These are phyloP conservation scores for Lecanicillium sp. DNA, from an alignment of 2,329 filamentous ascomycete genomes.

Conservation along the genomic window DNA sequence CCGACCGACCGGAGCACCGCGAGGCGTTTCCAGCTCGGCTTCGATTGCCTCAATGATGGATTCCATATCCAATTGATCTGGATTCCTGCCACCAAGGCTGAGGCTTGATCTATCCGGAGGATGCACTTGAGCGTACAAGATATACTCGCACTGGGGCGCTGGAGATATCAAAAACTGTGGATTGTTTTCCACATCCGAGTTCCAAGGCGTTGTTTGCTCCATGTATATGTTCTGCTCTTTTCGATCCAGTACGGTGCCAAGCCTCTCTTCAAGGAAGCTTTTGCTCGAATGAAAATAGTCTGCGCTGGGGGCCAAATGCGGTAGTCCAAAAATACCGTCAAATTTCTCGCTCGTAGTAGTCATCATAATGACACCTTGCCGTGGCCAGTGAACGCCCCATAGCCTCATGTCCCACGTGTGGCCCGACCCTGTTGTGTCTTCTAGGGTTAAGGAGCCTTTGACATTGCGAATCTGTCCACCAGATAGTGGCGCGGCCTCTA, in stretches of 20 bases:
- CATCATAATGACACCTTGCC: constrained; percentile 70
- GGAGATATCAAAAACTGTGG: constrained; percentile 49
- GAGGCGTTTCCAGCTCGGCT: constrained; percentile 52
- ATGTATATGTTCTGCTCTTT: constrained; percentile 48
- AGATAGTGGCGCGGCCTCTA: constrained; percentile 25
- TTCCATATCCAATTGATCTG: constrained; percentile 23
- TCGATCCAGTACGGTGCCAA: constrained; percentile 57
- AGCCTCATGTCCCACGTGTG: constrained; percentile 73
- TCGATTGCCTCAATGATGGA: constrained; percentile 47
- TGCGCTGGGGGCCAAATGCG: constrained; percentile 62
- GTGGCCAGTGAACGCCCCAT: constrained; percentile 78
- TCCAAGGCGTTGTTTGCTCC: constrained; percentile 66
- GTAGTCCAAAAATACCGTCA: constrained; percentile 80
- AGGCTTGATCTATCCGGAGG: constrained; percentile 35
- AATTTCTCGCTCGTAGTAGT: constrained; percentile 92
- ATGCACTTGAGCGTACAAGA: constrained; percentile 76
- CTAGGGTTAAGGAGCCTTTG: constrained; percentile 60
- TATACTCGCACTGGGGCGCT: constrained; percentile 74
- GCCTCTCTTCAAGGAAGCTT: constrained; percentile 62
- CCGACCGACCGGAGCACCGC: constrained; percentile 47
- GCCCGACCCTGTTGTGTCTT: constrained; percentile 57
- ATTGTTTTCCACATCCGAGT: constrained; percentile 54
- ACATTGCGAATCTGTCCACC: constrained; percentile 58
- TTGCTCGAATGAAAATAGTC: constrained; percentile 51
- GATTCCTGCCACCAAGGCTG: constrained; percentile 20